Evolutionary conservation across 805 yeast species (phyloP), one percentile per base, ranked within the genome.

Genomic region (Nakazawaea peltata): DNA sequence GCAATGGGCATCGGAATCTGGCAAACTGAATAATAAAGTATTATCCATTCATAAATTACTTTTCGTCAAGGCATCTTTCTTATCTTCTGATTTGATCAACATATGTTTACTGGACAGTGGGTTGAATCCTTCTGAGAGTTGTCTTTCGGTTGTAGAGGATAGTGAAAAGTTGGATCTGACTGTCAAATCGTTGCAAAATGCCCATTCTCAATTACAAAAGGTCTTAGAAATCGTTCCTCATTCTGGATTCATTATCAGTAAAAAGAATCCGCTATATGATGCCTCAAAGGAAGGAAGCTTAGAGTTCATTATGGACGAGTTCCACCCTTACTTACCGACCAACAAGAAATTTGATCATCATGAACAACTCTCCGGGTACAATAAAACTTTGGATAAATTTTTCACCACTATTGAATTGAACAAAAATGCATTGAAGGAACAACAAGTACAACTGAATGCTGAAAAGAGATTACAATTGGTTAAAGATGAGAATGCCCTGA

Each of bases 351-450:
- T 40, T 11, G 53, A 49, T 8, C 44, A 47, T 12, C 54, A 49
- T 33, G 58, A 61, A 16, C 62, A 60, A 14, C 57, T 75, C 11
- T 56, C 61, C 6, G 87, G 92, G 0, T 90, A 86, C 54, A 88
- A 86, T 50, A 71, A 72, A 39, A 80, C 97, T 0, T 67, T 90
- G 15, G 98, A 90, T 55, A 65, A 62, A 27, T 90, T 83, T 50
- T 90, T 83, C 52, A 85, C 96, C 0, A 77, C 90, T 0, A 63
- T 88, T 12, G 95, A 90, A 50, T 77, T 94, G 4, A 75, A 86
- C 4, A 85, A 84, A 48, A 74, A 77, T 47, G 78, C 87, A 0
- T 57, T 83, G 37, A 72, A 77, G 39, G 71, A 82, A 23, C 94
- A 85, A 42, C 80, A 76, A 41, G 88, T 81, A 43, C 83, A 84